Conservation (phyloP, 768 basidiomycete genomes). For the Phaeotremella skinneri region DNA sequence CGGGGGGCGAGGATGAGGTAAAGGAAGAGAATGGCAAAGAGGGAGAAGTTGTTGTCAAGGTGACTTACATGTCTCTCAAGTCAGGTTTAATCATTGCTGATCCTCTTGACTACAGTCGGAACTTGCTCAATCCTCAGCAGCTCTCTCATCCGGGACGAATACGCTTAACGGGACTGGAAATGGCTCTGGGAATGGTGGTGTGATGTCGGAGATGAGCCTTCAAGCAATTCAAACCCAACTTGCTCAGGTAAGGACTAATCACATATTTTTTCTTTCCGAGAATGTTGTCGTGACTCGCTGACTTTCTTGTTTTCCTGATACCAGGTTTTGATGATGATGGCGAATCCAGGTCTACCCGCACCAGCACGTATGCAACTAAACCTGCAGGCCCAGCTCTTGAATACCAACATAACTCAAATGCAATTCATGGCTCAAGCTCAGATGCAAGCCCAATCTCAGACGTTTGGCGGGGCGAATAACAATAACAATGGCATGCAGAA, state of each 20-base stretch:
- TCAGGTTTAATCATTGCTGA: too few relatives aligned
- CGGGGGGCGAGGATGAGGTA: conserved; percentile 12
- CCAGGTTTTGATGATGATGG: conserved; percentile 2
- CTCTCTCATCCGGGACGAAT: neutral
- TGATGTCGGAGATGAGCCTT: neutral
- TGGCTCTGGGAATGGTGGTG: neutral
- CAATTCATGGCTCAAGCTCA: conserved; percentile 1
- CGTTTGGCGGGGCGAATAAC: neutral
- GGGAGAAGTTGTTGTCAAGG: conserved; percentile 63
- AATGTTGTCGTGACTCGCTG: too few relatives aligned
- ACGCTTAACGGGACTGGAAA: neutral
- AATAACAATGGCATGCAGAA: neutral
- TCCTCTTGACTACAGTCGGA: too few relatives aligned
- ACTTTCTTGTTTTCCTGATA: neutral
- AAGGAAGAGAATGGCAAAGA: conserved; percentile 15
- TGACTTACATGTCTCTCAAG: too few relatives aligned
- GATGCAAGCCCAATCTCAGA: neutral
- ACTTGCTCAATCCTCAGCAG: neutral
- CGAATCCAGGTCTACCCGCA: neutral
- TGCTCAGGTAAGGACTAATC: neutral
- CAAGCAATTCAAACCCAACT: neutral
- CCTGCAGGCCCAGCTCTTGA: conserved; percentile 2
- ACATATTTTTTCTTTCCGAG: too few relatives aligned
- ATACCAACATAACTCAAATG: conserved; percentile 4
- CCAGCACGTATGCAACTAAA: neutral